Base-by-base conservation (phyloP, 169 alveolate species). In the Eimeria mitis region DNA sequence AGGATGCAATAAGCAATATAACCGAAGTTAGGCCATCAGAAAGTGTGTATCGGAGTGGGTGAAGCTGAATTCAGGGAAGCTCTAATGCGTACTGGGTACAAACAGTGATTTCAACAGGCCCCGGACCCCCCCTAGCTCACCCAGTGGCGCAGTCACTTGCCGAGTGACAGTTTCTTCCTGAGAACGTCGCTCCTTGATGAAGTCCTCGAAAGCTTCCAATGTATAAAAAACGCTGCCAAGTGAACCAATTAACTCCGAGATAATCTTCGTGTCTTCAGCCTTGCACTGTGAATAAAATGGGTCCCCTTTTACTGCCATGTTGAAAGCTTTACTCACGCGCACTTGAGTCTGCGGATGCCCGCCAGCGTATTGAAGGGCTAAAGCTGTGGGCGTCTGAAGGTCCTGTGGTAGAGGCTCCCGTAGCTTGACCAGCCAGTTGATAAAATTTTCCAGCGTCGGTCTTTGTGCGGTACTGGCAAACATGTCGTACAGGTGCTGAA, bases 271-370 rank as follows among this genome's bases (percentile, higher is more conserved):
- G 65, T 87, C 92, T 42, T 87, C 92, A 11, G 92, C 79, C 79
- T 44, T 87, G 81, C 92, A 87, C 83, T 87, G 92, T 44, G 92
- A 19, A 63, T 61, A 87, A 42, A 44, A 37, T 25, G 92, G 81
- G 47, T 87, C 81, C 61, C 92, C 49, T 49, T 59, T 63, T 47
- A 87, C 92, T 63, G 92, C 92, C 83, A 42, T 4, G 52, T 7
- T 49, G 49, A 87, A 87, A 0, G 92, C 92, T 63, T 87, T 87
- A 71, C 92, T 87, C 7, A 87, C 71, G 13, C 92, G 78, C 47
- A 87, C 92, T 44, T 87, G 92, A 42, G 78, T 87, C 92, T 87
- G 92, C 8, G 78, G 92, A 14, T 87, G 79, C 25, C 92, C 92
- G 52, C 81, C 81, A 40, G 92, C 83, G 65, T 61, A 42, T 56